phyloP scores from a whole-genome alignment of 2,329 filamentous ascomycete species.

The Alternaria brassicae region DNA sequence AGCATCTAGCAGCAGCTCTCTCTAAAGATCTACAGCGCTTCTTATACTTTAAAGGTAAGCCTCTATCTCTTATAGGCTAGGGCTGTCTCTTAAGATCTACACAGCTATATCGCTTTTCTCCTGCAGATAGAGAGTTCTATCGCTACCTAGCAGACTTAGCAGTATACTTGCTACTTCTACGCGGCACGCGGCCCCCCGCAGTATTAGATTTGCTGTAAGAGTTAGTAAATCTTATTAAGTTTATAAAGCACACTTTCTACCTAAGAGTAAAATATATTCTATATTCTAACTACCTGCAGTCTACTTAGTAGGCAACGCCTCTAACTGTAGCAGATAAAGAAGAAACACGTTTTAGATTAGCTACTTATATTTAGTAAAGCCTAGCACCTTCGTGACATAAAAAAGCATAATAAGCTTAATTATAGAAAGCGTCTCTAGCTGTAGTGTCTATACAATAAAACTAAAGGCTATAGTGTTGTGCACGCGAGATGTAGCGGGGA shows the following conservation, averaged over 20 bases:
- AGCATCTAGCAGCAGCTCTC: constrained; percentile 7
- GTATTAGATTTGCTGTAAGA: constrained; percentile 11
- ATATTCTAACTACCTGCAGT: not conserved
- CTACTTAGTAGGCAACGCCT: not conserved
- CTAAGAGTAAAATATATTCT: constrained; percentile 10
- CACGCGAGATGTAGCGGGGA: constrained; percentile 2
- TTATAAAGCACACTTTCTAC: constrained; percentile 2
- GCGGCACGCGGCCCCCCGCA: constrained; percentile 3
- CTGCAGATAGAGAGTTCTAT: not conserved
- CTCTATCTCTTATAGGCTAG: constrained; percentile 16
- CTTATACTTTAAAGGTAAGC: constrained; percentile 2
- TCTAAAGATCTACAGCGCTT: constrained; percentile 2
- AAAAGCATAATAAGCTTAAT: constrained; percentile 9
- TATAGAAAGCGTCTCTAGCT: constrained; percentile 9
- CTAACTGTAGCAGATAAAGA: not conserved
- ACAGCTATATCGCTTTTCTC: constrained; percentile 3
- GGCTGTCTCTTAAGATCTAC: constrained; percentile 4
- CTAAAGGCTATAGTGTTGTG: constrained; percentile 6
- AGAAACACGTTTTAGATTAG: constrained; percentile 14
- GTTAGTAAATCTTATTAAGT: not conserved
- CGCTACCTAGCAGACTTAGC: not conserved
- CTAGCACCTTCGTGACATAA: constrained; percentile 3
- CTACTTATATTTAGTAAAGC: not conserved
- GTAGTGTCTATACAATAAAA: constrained; percentile 10
- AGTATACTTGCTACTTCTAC: constrained; percentile 8